Percentiles rank a stretch among this genome's conserved stretches.
Evolutionary conservation across 352 stramenopile species (phyloP).

Genomic region (Phytopythium ostracodes): DNA sequence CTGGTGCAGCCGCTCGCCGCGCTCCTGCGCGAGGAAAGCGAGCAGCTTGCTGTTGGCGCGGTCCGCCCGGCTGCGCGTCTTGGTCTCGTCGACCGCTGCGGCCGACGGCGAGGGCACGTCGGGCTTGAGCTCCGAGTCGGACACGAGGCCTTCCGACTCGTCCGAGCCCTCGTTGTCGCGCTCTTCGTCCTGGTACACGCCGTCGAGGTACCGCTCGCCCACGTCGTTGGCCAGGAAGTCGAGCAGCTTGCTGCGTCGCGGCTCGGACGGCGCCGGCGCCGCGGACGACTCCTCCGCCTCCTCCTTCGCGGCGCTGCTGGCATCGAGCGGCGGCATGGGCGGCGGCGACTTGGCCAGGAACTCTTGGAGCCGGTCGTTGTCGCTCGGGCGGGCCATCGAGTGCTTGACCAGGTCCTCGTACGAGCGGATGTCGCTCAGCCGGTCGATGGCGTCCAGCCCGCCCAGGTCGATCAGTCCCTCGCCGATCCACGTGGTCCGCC

Average conservation of each 20-base stretch:
- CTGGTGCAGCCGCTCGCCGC: constrained; percentile 37
- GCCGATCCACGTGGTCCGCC: constrained; percentile 63
- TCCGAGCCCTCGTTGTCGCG: constrained; percentile 25
- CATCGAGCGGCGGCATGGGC: constrained; percentile 13
- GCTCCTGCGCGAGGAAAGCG: constrained; percentile 56
- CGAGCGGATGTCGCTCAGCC: constrained; percentile 35
- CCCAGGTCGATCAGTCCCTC: constrained; percentile 55
- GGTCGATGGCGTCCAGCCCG: constrained; percentile 48
- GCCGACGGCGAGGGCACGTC: constrained; percentile 15
- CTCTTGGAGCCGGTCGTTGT: constrained; percentile 33
- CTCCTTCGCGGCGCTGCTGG: constrained; percentile 9
- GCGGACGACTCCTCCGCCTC: too few species aligned
- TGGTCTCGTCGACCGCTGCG: constrained; percentile 12
- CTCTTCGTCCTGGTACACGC: constrained; percentile 65
- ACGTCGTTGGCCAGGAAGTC: constrained; percentile 74
- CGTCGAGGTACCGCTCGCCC: constrained; percentile 63
- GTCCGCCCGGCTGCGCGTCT: constrained; percentile 15
- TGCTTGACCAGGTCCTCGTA: constrained; percentile 28
- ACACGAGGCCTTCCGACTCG: constrained; percentile 19
- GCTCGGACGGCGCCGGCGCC: constrained; percentile 7
- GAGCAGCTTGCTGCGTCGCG: constrained; percentile 57
- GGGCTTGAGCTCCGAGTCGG: constrained; percentile 15
- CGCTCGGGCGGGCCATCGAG: constrained; percentile 11
- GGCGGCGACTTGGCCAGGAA: constrained; percentile 42
- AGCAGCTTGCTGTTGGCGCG: constrained; percentile 48